These are phyloP conservation scores for Magnolia kwangsiensis DNA, from an alignment of 164 flowering plant genomes.

Conservation along the genomic window DNA sequence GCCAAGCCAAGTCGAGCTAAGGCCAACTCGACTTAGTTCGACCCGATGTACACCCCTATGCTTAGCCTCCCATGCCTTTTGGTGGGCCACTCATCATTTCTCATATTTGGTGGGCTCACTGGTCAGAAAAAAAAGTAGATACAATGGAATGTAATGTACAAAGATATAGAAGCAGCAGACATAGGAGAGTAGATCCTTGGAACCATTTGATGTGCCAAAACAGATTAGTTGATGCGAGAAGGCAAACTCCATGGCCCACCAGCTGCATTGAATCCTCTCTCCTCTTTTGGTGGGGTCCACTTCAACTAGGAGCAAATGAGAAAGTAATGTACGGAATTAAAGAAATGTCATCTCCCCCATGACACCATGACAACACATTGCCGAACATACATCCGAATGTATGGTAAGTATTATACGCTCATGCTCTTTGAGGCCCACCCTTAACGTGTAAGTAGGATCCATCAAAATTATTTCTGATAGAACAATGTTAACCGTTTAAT, in stretches of 20 bases:
- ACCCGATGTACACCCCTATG: too few species aligned
- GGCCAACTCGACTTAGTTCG: too few species aligned
- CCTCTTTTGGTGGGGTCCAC: background rate
- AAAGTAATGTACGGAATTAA: background rate
- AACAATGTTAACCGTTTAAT: too few species aligned
- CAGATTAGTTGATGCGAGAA: background rate
- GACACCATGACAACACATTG: background rate
- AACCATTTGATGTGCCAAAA: conserved; percentile 5
- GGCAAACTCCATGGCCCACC: background rate
- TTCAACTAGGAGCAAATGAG: background rate
- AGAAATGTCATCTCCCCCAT: background rate
- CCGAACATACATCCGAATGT: background rate
- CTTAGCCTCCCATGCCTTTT: too few species aligned
- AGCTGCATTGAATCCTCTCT: background rate
- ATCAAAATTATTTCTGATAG: too few species aligned
- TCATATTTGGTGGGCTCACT: too few species aligned
- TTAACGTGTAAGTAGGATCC: too few species aligned
- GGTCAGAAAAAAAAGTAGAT: too few species aligned
- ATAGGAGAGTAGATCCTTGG: background rate
- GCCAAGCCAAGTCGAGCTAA: too few species aligned
- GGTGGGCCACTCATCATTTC: too few species aligned
- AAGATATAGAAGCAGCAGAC: background rate
- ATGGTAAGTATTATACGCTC: too few species aligned
- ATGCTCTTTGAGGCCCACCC: too few species aligned
- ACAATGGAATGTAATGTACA: background rate